Evolutionary conservation across 441 rosid genomes (phyloP).

Genomic region (Gossypium lobatum): DNA sequence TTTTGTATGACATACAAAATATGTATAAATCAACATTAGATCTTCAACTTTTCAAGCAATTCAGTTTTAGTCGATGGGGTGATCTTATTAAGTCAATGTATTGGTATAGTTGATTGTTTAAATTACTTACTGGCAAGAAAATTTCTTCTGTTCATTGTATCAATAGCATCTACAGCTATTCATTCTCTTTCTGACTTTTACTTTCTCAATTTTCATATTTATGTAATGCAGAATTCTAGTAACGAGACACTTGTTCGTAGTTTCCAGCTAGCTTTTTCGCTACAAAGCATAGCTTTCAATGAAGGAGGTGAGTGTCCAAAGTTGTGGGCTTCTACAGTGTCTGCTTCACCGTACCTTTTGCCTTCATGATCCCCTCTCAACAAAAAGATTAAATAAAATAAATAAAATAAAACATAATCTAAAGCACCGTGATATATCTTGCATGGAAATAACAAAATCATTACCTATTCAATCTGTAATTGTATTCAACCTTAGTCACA

Average conservation of each 20-base stretch:
- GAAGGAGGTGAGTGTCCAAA: slow-evolving; percentile 55
- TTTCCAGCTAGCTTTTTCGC: slow-evolving; percentile 88
- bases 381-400: background rate
- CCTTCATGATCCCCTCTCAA: background rate
- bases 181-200: background rate
- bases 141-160: background rate
- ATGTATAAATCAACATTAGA: background rate
- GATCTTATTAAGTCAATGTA: background rate
- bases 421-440: background rate
- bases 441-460: background rate
- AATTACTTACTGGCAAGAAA: background rate
- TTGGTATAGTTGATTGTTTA: background rate
- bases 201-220: slow-evolving; percentile 9
- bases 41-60: no score
- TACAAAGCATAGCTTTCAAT: slow-evolving; percentile 62
- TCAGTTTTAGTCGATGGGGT: no score
- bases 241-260: slow-evolving; percentile 67
- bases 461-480: background rate
- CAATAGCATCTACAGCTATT: slow-evolving; percentile 1
- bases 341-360: background rate
- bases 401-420: background rate
- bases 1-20: background rate
- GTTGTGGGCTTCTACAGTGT: background rate
- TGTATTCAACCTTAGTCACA: background rate
- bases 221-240: slow-evolving; percentile 71